Evolutionary conservation across 441 rosid species (phyloP), one percentile per base, ranked within the genome.

Genomic region (Croton laevigatus): DNA sequence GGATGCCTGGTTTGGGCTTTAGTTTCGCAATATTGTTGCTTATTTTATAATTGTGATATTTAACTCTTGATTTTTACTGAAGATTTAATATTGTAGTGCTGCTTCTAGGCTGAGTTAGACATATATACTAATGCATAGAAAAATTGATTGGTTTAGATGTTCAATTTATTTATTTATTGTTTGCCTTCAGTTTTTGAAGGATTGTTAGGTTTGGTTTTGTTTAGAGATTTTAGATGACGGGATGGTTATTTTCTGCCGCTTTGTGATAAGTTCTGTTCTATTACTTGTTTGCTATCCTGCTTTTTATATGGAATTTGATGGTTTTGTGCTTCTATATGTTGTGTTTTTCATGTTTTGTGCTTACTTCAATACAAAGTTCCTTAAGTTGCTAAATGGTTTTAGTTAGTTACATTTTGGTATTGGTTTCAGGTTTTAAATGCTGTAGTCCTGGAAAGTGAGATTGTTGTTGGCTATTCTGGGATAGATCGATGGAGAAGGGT

Each of bases 371-470:
- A 6, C 13, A 59, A 5, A 49, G 17, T 53, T 38, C 8, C 37
- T 17, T 2, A 52, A 17, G n/a, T n/a, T 52, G 52, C 45, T 53
- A 5, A 40, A 64, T 45, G 11, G 17, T 27, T 14, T 8, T 63
- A 42, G 66, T 57, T 62, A n/a, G n/a, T 10, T 40, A 37, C 38
- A 42, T 51, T 57, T 55, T 45, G 12, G 53, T 57, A 49, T 54
- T 42, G 22, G 45, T 70, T 66, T 62, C 71, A 66, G 80, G 74
- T 72, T 51, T 64, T 17, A 44, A 44, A 37, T n/a, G 16, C 23
- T 27, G 10, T 19, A 27, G 38, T 62, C 62, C 51, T 8, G 49
- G 13, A 5, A 22, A 62, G 46, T 44, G 44, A 19, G 53, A 57
- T 58, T 54, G 61, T 16, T 14, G 59, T 20, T 62, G 36, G 36